Evolutionary conservation across 164 flowering plant genomes (phyloP).

Genomic region (Saururus chinensis): DNA sequence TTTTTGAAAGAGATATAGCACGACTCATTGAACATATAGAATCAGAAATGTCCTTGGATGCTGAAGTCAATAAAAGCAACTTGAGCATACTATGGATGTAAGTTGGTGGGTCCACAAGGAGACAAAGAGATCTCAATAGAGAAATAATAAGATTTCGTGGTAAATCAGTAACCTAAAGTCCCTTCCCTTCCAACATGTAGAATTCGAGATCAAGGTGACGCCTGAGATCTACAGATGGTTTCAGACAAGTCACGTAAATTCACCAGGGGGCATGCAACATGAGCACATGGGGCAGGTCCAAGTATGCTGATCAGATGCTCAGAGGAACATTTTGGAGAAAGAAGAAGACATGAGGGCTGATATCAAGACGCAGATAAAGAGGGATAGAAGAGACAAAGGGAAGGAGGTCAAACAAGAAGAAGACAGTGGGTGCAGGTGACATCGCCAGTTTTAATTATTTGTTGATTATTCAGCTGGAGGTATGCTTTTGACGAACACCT

Average conservation of each 20-base stretch:
- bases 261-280: neutral
- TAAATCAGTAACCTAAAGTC: too few relatives aligned
- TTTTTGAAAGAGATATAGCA: too few relatives aligned
- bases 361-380: neutral
- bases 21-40: too few relatives aligned
- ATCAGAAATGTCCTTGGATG: neutral
- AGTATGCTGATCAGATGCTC: neutral
- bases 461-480: neutral
- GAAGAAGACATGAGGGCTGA: constrained; percentile 2
- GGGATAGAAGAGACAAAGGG: neutral
- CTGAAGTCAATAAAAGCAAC: neutral
- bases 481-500: neutral
- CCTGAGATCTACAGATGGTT: neutral
- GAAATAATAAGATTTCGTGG: too few relatives aligned
- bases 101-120: neutral
- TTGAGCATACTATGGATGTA: neutral
- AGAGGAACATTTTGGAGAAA: neutral
- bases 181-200: too few relatives aligned
- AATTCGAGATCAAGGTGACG: neutral
- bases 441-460: neutral
- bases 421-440: constrained; percentile 1
- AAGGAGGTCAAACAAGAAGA: neutral
- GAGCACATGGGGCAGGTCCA: constrained; percentile 4
- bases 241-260: too few relatives aligned
- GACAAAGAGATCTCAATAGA: neutral